A percentile compares a stretch with the other conserved stretches of the same genome.
Evolutionary conservation across 2,329 filamentous ascomycete genomes (phyloP).

Genomic region (Penicillium sp.): DNA sequence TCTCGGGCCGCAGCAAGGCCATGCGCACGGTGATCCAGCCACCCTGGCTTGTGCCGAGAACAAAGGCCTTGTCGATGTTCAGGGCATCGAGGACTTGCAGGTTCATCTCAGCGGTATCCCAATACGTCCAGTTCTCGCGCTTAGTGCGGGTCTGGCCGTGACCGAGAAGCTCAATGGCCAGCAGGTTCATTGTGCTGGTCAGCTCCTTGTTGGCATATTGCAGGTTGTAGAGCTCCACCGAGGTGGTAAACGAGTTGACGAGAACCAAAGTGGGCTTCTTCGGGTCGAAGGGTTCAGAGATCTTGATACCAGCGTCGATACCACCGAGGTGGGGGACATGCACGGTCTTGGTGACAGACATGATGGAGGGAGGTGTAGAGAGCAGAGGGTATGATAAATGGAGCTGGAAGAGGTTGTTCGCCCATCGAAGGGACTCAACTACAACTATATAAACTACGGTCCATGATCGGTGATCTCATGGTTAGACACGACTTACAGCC

Average conservation of each 20-base stretch:
- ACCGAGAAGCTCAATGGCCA: constrained; percentile 54
- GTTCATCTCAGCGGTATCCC: constrained; percentile 53
- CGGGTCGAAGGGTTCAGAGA: constrained; percentile 46
- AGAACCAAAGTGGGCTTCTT: constrained; percentile 50
- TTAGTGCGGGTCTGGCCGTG: constrained; percentile 48
- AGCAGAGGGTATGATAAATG: not conserved
- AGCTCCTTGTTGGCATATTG: constrained; percentile 38
- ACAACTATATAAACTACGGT: not conserved
- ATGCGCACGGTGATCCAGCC: constrained; percentile 51
- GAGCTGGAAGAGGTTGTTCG: not conserved
- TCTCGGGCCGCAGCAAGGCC: constrained; percentile 50
- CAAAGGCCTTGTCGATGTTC: constrained; percentile 44
- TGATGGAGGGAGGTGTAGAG: not conserved
- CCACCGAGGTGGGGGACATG: constrained; percentile 3
- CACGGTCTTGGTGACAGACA: constrained; percentile 1
- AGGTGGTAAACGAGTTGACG: constrained; percentile 50
- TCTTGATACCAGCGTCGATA: constrained; percentile 35
- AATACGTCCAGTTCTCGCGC: constrained; percentile 50
- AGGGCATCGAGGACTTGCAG: constrained; percentile 52
- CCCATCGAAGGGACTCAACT: not conserved
- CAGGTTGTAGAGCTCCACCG: constrained; percentile 41
- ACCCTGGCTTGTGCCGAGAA: constrained; percentile 51
- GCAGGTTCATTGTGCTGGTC: constrained; percentile 43
- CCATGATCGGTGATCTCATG: not conserved
- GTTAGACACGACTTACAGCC: not conserved